Evolutionary conservation across 306 rosid species (phyloP), one percentile per base, ranked within the genome.

Genomic region (Alnus rubra): DNA sequence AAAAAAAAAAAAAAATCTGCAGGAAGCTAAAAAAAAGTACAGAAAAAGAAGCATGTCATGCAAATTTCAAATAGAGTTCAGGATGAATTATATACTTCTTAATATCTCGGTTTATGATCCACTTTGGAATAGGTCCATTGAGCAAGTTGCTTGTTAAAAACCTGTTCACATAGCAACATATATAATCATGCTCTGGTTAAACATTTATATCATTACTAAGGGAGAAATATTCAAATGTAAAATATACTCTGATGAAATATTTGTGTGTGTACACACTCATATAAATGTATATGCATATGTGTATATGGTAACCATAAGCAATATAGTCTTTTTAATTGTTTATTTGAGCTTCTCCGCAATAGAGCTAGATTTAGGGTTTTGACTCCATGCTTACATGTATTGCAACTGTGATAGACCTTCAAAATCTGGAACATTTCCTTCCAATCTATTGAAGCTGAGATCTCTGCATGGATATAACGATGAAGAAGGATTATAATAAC

Each of bases 381-480:
- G 31, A 55, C 8, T n/a, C 19, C 12, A 50, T 23, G 3, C 84
- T 73, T 78, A 82, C 86, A 82, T 82, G 48, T 39, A 31, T 44
- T 47, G 23, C 73, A 82, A 58, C 1, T 15, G 0, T 6, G 4
- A 9, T 33, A 48, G 56, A 56, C 3, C 45, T 19, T 2, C 28
- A 48, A 74, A 31, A 74, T 82, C 15, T 69, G 82, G 82, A 65
- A 78, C 35, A 49, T 39, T 59, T 37, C 76, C 86, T 67, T 73
- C 76, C 45, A 82, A 37, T 67, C 58, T 78, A 58, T 82, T 82
- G 76, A 82, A 82, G 73, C 82, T 82, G 12, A 82, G 76, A 74
- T 82, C 86, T 30, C 82, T 82, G 65, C 73, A 30, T 5, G 54
- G 55, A 45, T 44, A 70, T 9, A 47, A 39, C 10, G 23, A 37